Evolutionary conservation across 257 asterid genomes (phyloP).

Genomic region (Solanum medicagineum): DNA sequence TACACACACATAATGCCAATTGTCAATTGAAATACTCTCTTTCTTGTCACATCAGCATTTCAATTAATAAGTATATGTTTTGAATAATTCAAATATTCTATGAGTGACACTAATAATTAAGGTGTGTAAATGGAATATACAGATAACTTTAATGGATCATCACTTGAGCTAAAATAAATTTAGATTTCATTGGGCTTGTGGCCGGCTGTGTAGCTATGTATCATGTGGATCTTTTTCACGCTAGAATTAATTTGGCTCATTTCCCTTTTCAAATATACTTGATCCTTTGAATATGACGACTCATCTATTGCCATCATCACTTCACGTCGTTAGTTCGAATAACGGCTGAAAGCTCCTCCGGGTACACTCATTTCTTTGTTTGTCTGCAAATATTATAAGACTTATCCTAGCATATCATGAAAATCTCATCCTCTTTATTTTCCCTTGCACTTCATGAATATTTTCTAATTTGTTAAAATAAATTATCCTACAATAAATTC

Average conservation of each 20-base stretch:
- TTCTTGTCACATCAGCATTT: too few relatives aligned
- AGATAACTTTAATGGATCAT: too few relatives aligned
- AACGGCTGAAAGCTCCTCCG: neutral
- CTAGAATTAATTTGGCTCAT: neutral
- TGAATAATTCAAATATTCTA: too few relatives aligned
- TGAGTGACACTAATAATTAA: too few relatives aligned
- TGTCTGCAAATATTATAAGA: neutral
- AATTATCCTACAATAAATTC: too few relatives aligned
- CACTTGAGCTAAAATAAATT: too few relatives aligned
- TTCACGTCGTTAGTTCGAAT: neutral
- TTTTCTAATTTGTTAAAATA: neutral
- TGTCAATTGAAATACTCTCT: too few relatives aligned
- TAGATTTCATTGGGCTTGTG: neutral
- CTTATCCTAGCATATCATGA: too few relatives aligned
- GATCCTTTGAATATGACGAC: neutral
- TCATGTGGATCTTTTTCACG: neutral
- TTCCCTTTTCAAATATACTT: neutral
- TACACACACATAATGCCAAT: too few relatives aligned
- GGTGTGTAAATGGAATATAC: too few relatives aligned
- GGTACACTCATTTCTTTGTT: neutral
- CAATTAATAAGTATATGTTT: too few relatives aligned
- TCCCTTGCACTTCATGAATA: neutral
- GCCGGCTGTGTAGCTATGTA: neutral
- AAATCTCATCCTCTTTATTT: neutral
- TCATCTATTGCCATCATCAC: neutral